Percentiles rank a stretch among this genome's conserved stretches.
Conservation (phyloP, 2,329 filamentous ascomycete species). For the Neoarthrinium moseri region DNA sequence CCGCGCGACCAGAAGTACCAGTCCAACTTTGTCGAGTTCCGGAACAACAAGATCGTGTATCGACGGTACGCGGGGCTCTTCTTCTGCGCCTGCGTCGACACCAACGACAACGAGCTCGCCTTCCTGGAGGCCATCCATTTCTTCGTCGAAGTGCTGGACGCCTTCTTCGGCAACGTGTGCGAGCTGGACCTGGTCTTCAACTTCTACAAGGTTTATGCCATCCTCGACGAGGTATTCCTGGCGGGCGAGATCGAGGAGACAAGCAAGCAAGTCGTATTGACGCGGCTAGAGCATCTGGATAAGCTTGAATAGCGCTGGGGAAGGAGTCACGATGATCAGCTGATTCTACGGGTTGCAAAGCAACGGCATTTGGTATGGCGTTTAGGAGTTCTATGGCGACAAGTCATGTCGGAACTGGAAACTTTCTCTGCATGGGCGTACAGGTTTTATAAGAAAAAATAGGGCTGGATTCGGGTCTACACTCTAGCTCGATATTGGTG, state of each 20-base stretch:
- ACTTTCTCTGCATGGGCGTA: no score
- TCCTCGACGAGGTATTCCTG: conserved; percentile 96
- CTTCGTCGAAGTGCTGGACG: conserved; percentile 97
- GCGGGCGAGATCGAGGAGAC: conserved; percentile 99
- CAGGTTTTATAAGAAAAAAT: no score
- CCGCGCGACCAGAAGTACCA: conserved; percentile 99
- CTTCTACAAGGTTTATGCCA: conserved; percentile 91
- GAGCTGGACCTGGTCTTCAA: conserved; percentile 89
- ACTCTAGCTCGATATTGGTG: no score
- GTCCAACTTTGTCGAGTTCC: conserved; percentile 97
- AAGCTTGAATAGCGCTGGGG: conserved; percentile 73
- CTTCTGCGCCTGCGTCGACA: conserved; percentile 99
- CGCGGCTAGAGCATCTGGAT: conserved; percentile 89
- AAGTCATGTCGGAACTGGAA: background rate
- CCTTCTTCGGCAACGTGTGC: conserved; percentile 98
- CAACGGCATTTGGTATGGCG: conserved; percentile 5
- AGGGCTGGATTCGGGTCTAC: no score
- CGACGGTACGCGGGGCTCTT: conserved; percentile 96
- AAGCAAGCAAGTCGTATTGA: conserved; percentile 96
- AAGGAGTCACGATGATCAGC: background rate
- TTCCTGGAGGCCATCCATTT: conserved; percentile 98
- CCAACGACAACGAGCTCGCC: conserved; percentile 96
- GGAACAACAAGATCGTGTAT: conserved; percentile 95
- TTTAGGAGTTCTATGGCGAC: conserved; percentile 2
- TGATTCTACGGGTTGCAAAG: background rate